Evolutionary conservation across 1,284 basidiomycete species (phyloP).

Genomic region (Tilletiaria anomala): DNA sequence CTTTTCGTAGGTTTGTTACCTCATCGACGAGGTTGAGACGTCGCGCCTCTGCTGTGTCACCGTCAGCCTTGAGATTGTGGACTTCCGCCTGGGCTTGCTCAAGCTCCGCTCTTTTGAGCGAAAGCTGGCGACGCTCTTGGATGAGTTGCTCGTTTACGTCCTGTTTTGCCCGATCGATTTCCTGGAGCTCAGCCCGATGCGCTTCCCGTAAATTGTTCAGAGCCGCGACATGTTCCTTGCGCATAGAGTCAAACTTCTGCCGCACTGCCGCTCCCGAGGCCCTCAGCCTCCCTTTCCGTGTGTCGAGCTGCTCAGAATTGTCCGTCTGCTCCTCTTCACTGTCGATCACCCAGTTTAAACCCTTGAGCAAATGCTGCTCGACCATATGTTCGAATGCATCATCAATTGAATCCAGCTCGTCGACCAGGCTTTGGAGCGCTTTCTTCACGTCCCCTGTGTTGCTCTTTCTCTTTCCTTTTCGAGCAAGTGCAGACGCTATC

Average conservation of each 20-base stretch:
- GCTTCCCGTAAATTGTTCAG: too few relatives aligned
- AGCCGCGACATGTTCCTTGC: too few relatives aligned
- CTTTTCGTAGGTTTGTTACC: constrained; percentile 18
- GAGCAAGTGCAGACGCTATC: too few relatives aligned
- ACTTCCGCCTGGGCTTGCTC: constrained; percentile 1
- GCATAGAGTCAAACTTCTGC: constrained; percentile 1
- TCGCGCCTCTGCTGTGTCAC: constrained; percentile 20
- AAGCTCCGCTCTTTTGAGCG: neutral
- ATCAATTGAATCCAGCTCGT: neutral
- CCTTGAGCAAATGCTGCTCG: neutral
- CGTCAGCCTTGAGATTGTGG: constrained; percentile 5
- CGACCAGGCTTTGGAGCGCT: too few relatives aligned
- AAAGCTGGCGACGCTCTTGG: too few relatives aligned
- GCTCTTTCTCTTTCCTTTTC: too few relatives aligned
- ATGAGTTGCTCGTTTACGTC: too few relatives aligned
- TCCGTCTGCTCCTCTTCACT: constrained; percentile 4
- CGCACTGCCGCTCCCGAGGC: constrained; percentile 1
- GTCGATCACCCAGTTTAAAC: too few relatives aligned
- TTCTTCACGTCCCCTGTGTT: too few relatives aligned
- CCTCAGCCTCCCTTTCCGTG: constrained; percentile 6
- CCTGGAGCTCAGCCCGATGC: constrained; percentile 1
- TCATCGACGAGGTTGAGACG: constrained; percentile 30
- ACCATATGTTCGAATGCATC: neutral
- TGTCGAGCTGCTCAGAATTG: constrained; percentile 2
- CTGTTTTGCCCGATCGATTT: neutral